Evolutionary conservation across 176 grass and related monocot genomes (phyloP).

Genomic region (Typha latifolia): DNA sequence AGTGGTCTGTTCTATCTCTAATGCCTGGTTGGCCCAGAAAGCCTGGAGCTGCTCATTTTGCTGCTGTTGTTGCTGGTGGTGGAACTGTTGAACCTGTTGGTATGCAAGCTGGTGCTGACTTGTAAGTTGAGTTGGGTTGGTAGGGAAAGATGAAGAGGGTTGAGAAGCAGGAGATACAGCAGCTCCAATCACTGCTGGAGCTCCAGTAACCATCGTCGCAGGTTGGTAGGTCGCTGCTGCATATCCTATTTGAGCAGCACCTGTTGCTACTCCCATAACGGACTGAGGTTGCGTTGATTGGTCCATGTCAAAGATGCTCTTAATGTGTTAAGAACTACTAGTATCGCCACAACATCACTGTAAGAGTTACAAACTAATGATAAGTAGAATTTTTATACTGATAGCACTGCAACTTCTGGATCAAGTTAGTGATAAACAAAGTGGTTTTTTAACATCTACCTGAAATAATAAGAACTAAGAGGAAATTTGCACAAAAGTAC

Average conservation of each 20-base stretch:
- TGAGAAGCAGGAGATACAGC: slow-evolving; percentile 17
- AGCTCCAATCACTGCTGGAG: slow-evolving; percentile 4
- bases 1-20: slow-evolving; percentile 31
- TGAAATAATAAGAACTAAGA: no score
- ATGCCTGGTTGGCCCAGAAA: slow-evolving; percentile 47
- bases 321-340: no score
- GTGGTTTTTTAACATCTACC: no score
- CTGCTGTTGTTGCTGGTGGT: slow-evolving; percentile 31
- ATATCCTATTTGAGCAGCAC: slow-evolving; percentile 23
- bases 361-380: no score
- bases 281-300: slow-evolving; percentile 29
- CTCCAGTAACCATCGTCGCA: slow-evolving; percentile 16
- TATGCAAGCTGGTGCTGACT: slow-evolving; percentile 29
- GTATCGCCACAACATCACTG: no score
- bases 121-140: background rate
- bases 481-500: no score
- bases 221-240: slow-evolving; percentile 22
- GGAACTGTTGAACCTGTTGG: slow-evolving; percentile 34
- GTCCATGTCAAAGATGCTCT: slow-evolving; percentile 35
- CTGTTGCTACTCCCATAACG: slow-evolving; percentile 14
- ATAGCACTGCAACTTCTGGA: no score
- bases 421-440: no score
- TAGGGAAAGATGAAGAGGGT: slow-evolving; percentile 7
- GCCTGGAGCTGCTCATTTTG: slow-evolving; percentile 37
- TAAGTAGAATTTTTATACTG: no score